These are phyloP conservation scores for Plasmodium chabaudi DNA, from an alignment of 169 alveolate species.

Conservation along the genomic window DNA sequence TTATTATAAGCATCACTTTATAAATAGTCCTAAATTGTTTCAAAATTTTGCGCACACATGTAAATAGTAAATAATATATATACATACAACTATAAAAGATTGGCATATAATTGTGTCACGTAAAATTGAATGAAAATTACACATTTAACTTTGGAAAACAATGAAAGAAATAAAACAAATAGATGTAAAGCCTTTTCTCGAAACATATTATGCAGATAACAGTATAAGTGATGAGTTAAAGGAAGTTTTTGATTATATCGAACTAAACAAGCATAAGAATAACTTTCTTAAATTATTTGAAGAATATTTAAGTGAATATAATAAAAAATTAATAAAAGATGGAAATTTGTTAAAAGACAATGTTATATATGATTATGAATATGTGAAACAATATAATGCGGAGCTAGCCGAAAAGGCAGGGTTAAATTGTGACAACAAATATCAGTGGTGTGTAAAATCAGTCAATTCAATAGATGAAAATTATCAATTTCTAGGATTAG, in stretches of 20 bases:
- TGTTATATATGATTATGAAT: conserved; percentile 62
- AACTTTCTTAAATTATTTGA: conserved; percentile 71
- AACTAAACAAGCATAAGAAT: conserved; percentile 54
- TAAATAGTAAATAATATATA: neutral
- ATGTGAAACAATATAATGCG: conserved; percentile 37
- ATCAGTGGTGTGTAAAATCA: conserved; percentile 35
- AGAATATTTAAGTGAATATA: conserved; percentile 71
- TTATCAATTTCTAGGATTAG: conserved; percentile 71
- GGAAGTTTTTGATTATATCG: conserved; percentile 61
- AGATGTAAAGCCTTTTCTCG: conserved; percentile 66
- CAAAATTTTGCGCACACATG: no score
- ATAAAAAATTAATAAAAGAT: conserved; percentile 44
- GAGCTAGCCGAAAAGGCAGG: conserved; percentile 55
- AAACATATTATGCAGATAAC: conserved; percentile 72
- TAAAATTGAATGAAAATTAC: no score
- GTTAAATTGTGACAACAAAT: conserved; percentile 58
- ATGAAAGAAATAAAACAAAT: conserved; percentile 76
- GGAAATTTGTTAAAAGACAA: conserved; percentile 43
- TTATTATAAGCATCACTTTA: no score
- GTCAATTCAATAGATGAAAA: conserved; percentile 52
- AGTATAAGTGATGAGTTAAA: conserved; percentile 47
- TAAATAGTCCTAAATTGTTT: no score
- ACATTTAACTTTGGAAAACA: neutral
- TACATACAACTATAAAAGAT: conserved; percentile 5
- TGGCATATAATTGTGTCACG: no score